phyloP scores from a whole-genome alignment of 495 filamentous ascomycete species.

The Xylaria cubensis region DNA sequence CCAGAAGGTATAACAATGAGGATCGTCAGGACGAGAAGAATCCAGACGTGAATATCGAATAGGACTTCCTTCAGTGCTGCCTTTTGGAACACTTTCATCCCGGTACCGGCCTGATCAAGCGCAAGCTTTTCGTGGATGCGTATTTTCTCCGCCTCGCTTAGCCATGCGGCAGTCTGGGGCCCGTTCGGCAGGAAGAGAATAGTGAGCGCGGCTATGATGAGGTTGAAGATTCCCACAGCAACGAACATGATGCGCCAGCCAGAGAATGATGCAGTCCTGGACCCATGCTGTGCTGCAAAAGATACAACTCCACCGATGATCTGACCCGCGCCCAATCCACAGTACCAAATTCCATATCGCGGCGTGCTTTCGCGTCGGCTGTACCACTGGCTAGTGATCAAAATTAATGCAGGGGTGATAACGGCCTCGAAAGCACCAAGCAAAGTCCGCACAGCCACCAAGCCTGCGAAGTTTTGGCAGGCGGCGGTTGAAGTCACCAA shows the following conservation, averaged over 20 bases:
- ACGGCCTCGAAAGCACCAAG: slow-evolving; percentile 69
- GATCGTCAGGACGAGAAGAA: slow-evolving; percentile 35
- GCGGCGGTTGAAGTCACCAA: slow-evolving; percentile 59
- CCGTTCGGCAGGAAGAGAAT: slow-evolving; percentile 59
- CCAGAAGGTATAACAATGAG: slow-evolving; percentile 58
- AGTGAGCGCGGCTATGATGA: slow-evolving; percentile 54
- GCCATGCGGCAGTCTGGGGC: slow-evolving; percentile 58
- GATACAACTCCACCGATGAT: slow-evolving; percentile 68
- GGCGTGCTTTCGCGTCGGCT: slow-evolving; percentile 66
- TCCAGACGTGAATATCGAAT: slow-evolving; percentile 32
- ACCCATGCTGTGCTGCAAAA: slow-evolving; percentile 66
- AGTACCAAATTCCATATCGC: slow-evolving; percentile 70
- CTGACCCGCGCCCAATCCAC: slow-evolving; percentile 65
- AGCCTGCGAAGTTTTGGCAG: slow-evolving; percentile 44
- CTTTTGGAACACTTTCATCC: slow-evolving; percentile 51
- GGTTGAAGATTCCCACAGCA: slow-evolving; percentile 57
- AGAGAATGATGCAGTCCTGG: slow-evolving; percentile 45
- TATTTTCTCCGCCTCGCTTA: slow-evolving; percentile 55
- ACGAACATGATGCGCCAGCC: slow-evolving; percentile 72
- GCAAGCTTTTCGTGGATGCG: slow-evolving; percentile 32
- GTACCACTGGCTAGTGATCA: slow-evolving; percentile 64
- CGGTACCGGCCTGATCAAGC: slow-evolving; percentile 54
- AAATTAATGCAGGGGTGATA: slow-evolving; percentile 64
- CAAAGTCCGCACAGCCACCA: slow-evolving; percentile 53
- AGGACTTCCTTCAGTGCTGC: slow-evolving; percentile 31